A percentile compares a stretch with the other conserved stretches of the same genome.
phyloP scores from a whole-genome alignment of 2,329 filamentous ascomycete genomes.

The Colletotrichum trifolii region DNA sequence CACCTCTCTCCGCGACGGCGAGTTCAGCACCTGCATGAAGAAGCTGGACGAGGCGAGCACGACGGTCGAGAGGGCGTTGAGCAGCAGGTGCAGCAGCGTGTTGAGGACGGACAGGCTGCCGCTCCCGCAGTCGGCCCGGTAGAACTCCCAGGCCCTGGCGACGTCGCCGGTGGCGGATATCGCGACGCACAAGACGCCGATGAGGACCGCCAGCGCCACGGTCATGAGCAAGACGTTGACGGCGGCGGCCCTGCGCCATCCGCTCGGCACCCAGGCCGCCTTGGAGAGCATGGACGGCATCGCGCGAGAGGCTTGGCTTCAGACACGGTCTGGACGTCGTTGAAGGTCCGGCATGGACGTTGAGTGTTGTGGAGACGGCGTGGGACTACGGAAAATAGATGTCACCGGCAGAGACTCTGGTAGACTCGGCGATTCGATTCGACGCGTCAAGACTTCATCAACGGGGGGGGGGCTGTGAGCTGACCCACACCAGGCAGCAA shows the following conservation, averaged over 20 bases:
- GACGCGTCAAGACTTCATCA: no score
- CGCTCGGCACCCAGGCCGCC: not conserved
- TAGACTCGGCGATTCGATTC: no score
- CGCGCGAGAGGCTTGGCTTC: no score
- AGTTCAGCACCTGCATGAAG: constrained; percentile 37
- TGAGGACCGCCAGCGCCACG: not conserved
- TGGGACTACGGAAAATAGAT: no score
- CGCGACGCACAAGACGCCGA: not conserved
- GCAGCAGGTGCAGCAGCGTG: constrained; percentile 52
- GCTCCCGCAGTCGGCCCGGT: not conserved
- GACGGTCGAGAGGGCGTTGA: constrained; percentile 50
- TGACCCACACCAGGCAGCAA: no score
- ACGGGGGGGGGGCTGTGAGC: no score
- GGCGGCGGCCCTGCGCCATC: not conserved
- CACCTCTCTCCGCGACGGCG: constrained; percentile 28
- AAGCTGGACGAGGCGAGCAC: constrained; percentile 36
- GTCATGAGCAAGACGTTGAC: not conserved
- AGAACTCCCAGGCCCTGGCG: not conserved
- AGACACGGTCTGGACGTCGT: no score
- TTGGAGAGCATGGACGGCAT: no score
- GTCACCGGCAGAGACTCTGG: no score
- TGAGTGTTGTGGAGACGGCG: no score
- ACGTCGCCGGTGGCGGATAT: not conserved
- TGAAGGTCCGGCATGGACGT: no score
- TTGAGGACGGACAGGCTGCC: not conserved